Evolutionary conservation across 78 protist species (phyloP).

Genomic region (Acrasis kona): DNA sequence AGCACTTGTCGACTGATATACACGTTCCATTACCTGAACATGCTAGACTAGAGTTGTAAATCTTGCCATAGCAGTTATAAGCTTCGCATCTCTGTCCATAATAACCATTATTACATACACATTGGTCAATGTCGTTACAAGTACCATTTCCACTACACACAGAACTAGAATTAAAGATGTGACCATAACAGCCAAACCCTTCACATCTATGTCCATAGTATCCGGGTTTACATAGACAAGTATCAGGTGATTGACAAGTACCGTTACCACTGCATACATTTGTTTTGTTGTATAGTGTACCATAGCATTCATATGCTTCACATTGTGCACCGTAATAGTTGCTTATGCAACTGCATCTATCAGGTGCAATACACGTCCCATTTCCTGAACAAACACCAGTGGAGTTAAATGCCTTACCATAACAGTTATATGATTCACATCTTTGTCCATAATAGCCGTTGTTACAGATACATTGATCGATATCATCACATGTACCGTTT

Average conservation of each 20-base stretch:
- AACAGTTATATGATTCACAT: not conserved
- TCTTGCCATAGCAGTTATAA: not conserved
- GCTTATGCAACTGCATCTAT: not conserved
- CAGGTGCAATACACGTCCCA: not conserved
- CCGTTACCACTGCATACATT: not conserved
- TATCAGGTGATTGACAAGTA: not conserved
- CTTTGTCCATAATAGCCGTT: not conserved
- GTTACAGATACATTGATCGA: too few relatives aligned
- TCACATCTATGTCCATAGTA: not conserved
- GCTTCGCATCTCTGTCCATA: not conserved
- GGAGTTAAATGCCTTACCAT: not conserved
- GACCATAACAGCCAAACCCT: not conserved
- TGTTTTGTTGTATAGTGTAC: too few relatives aligned
- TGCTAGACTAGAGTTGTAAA: not conserved
- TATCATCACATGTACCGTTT: too few relatives aligned
- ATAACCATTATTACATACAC: not conserved
- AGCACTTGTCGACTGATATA: not conserved
- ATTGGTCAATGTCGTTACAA: not conserved
- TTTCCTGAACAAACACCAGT: not conserved
- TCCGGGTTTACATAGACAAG: not conserved
- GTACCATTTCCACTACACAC: not conserved
- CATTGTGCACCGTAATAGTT: not conserved
- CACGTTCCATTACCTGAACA: not conserved
- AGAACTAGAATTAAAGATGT: not conserved
- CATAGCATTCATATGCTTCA: not conserved